Base-by-base conservation (phyloP, 2,329 filamentous ascomycete genomes). In the Ploettnerulaceae sp. region DNA sequence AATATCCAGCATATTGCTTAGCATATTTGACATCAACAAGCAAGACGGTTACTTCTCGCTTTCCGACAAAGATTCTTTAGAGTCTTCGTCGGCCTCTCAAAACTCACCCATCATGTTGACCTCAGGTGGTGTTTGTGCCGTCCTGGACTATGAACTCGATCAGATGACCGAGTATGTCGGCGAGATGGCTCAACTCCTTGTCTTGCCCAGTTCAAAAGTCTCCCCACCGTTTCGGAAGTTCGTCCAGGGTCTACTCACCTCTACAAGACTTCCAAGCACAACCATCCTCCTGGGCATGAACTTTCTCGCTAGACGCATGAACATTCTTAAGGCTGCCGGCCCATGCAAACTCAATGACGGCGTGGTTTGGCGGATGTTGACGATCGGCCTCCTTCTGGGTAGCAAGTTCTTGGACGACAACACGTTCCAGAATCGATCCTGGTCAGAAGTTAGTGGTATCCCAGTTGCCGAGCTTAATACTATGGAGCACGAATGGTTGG, bases 341-440 rank as follows among this genome's bases (percentile, higher is more conserved):
- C 41, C 47, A 8, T 52, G 48, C 53, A 67, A 64, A 48, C 55
- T 68, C 46, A 71, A 64, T 21, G 73, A 77, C 56, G 76, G 75
- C 41, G 75, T 82, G 59, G 71, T 86, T 44, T 85, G 84, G 66
- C 77, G 81, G 45, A 77, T 86, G 67, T 73, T 86, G 53, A 86
- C 82, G 18, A 81, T 84, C 40, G 75, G 79, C 29, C 70, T 88
- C 38, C 71, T 88, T 42, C 71, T 88, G 41, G 83, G 82, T 48
- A 86, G 82, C 73, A 88, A 88, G 67, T 88, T 87, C 64, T 67
- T 87, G 53, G 83, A 88, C 58, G 83, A 88, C 68, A 87, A 87
- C 65, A 87, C 83, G 25, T 87, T 87, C 70, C 83, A 86, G 70
- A 87, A 87, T 67, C 77, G 82, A 52, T 87, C 83, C 2, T 87